Evolutionary conservation across 768 basidiomycete genomes (phyloP).

Genomic region (Russula virescens): DNA sequence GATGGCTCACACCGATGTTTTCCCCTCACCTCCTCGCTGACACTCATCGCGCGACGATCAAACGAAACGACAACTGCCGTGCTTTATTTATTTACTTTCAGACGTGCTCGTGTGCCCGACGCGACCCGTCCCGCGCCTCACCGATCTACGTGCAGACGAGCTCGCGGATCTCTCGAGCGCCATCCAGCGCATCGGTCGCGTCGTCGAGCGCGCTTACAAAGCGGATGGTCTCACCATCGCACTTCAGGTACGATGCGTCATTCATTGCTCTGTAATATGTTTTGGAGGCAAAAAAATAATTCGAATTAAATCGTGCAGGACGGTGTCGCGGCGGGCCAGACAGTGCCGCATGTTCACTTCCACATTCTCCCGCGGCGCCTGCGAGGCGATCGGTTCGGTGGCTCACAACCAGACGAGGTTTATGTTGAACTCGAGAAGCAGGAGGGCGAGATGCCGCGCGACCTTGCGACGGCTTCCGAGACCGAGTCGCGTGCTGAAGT

Average conservation of each 20-base stretch:
- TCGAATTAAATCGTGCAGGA: slow-evolving; percentile 48
- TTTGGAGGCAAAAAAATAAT: neutral
- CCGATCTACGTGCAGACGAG: slow-evolving; percentile 50
- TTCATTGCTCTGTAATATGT: neutral
- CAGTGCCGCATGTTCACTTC: slow-evolving; percentile 93
- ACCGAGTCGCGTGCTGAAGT: neutral
- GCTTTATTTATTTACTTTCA: slow-evolving; percentile 22
- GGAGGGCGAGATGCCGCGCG: slow-evolving; percentile 45
- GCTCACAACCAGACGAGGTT: slow-evolving; percentile 55
- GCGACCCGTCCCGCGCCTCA: slow-evolving; percentile 44
- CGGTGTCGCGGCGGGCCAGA: slow-evolving; percentile 79
- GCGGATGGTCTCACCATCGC: slow-evolving; percentile 84
- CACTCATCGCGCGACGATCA: no score
- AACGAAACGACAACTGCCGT: no score
- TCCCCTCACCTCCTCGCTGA: no score
- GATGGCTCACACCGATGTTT: no score
- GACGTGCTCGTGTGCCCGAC: slow-evolving; percentile 53
- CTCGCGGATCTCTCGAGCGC: slow-evolving; percentile 74
- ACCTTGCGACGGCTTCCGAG: slow-evolving; percentile 29
- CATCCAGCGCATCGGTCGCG: slow-evolving; percentile 70
- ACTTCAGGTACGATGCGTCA: slow-evolving; percentile 58
- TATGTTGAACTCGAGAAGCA: slow-evolving; percentile 72
- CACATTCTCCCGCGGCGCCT: slow-evolving; percentile 83
- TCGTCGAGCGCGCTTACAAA: slow-evolving; percentile 75
- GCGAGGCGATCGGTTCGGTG: slow-evolving; percentile 59